Evolutionary conservation across 805 yeast genomes (phyloP), one percentile per base, ranked within the genome.

Genomic region (Saccharomycopsis malanga): DNA sequence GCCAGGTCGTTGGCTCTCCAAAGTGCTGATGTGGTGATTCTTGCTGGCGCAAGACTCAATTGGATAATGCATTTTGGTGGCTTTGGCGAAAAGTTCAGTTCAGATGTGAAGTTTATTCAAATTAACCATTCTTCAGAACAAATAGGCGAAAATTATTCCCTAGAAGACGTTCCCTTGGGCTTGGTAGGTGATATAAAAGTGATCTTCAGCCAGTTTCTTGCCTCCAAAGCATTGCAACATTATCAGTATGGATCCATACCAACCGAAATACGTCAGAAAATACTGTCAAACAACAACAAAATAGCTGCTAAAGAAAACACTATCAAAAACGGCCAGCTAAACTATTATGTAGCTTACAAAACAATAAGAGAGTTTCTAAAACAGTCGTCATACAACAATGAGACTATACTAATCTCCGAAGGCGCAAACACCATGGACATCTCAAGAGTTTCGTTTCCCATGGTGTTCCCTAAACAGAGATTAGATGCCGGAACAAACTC

Each of bases 401-500:
- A 65, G 10, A 62, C 74, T 1, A 56, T 78, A 2, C 66, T 72
- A 34, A 72, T 81, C 1, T 70, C 79, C 3, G 88, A 82, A 59
- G 88, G 88, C n/a, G 87, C 88, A 1, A 80, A 81, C 57, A 80
- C 87, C 0, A 81, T 82, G 87, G 88, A 82, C 54, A 68, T 76
- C 20, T 80, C 87, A 1, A 66, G 88, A 41, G 67, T 77, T 9
- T 73, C 82, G 0, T 81, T 82, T 58, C 75, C 77, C 4, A 67
- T 79, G 42, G 61, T 64, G 5, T 54, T 55, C 2, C 82, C 87
- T 0, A 70, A 72, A 49, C 72, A 67, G 18, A 61, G 86, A 34
- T 61, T 82, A 20, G 89, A 82, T 56, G 85, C 86, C 2, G 88
- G 87, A 3, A 81, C 87, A 0, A 79, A 78, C 61, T 87, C 86